Evolutionary conservation across 163 green algal species (phyloP).

Genomic region (Prototheca cutis): DNA sequence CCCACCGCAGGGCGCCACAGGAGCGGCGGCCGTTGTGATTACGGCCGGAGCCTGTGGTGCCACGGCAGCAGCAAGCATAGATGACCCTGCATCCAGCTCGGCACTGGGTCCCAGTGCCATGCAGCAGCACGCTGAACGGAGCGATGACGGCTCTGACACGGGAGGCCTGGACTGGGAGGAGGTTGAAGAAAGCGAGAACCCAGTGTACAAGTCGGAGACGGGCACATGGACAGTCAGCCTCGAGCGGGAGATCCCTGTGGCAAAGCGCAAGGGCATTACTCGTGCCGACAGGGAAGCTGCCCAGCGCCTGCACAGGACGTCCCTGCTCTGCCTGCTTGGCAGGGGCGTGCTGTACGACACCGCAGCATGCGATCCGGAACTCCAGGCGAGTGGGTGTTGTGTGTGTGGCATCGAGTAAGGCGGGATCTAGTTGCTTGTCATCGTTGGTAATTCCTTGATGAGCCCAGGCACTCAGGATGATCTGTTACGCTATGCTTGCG

Average conservation of each 20-base stretch:
- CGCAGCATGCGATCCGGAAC: constrained; percentile 27
- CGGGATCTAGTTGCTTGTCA: not conserved
- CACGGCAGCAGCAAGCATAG: not conserved
- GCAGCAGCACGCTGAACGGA: too few relatives aligned
- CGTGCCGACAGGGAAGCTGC: constrained; percentile 16
- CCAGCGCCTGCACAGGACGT: constrained; percentile 36
- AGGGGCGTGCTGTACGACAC: constrained; percentile 36
- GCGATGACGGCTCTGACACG: too few relatives aligned
- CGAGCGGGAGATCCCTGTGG: not conserved
- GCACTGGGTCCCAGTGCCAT: too few relatives aligned
- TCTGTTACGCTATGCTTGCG: too few relatives aligned
- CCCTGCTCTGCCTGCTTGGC: constrained; percentile 53
- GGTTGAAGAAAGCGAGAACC: not conserved
- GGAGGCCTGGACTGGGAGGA: not conserved
- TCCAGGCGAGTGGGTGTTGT: constrained; percentile 32
- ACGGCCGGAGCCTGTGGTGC: not conserved
- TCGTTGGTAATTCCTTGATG: not conserved
- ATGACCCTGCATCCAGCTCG: not conserved
- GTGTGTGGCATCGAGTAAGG: not conserved
- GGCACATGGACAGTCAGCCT: not conserved
- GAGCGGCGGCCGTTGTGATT: not conserved
- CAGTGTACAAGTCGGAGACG: not conserved
- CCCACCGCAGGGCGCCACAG: not conserved
- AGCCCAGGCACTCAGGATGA: not conserved
- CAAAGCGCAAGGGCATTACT: not conserved